Conservation (phyloP, 176 grass and related monocot species). For the Musa itinerans region DNA sequence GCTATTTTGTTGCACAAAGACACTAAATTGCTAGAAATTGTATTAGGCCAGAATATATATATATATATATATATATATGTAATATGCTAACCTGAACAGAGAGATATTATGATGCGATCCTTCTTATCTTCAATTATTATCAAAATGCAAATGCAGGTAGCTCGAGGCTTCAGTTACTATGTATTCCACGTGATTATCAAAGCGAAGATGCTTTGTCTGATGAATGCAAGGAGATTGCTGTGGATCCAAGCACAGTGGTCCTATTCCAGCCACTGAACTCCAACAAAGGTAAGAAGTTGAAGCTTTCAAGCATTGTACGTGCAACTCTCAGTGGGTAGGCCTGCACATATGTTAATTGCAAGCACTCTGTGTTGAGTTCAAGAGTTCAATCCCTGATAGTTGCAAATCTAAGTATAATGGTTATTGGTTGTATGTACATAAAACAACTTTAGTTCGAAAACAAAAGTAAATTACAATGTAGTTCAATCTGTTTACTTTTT, state of each 20-base stretch:
- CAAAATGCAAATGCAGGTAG: slow-evolving; percentile 39
- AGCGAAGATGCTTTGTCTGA: slow-evolving; percentile 46
- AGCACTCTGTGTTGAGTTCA: too few relatives aligned
- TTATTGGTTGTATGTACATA: not conserved
- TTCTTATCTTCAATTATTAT: not conserved
- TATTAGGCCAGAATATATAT: too few relatives aligned
- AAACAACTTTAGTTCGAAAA: not conserved
- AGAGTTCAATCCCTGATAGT: too few relatives aligned
- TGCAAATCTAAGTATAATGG: not conserved
- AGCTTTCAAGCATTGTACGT: slow-evolving; percentile 47
- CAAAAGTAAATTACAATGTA: too few relatives aligned
- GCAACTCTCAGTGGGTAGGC: slow-evolving; percentile 44
- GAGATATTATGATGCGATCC: too few relatives aligned
- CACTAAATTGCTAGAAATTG: too few relatives aligned
- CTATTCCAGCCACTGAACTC: slow-evolving; percentile 58
- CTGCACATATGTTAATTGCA: not conserved
- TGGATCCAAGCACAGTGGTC: slow-evolving; percentile 63
- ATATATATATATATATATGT: too few relatives aligned
- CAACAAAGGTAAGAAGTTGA: slow-evolving; percentile 57
- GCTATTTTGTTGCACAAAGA: too few relatives aligned
- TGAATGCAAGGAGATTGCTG: slow-evolving; percentile 60
- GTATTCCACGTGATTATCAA: slow-evolving; percentile 63
- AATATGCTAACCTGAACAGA: too few relatives aligned
- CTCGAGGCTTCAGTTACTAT: slow-evolving; percentile 54
- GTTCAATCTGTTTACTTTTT: too few relatives aligned